These are phyloP conservation scores for Cyclostephanos invisitatus DNA, from an alignment of 108 stramenopile genomes.

Conservation along the genomic window DNA sequence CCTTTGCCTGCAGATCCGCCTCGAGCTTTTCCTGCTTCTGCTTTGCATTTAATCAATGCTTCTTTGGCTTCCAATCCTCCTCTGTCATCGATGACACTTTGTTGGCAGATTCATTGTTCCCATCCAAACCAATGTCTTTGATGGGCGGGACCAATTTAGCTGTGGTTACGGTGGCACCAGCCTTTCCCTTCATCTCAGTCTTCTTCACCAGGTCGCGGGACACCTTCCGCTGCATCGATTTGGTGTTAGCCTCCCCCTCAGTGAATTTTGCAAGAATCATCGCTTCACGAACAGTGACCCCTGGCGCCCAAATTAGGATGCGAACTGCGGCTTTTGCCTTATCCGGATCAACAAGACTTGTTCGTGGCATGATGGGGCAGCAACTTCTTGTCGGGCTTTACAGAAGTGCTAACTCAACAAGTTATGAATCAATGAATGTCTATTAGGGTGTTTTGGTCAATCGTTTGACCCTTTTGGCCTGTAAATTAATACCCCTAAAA, in stretches of 20 bases:
- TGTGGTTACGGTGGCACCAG: neutral
- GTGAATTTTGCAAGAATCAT: neutral
- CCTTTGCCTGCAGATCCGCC: neutral
- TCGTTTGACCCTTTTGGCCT: too few species aligned
- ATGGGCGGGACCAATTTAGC: neutral
- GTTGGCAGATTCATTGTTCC: neutral
- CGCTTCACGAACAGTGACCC: neutral
- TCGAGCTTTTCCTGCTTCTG: neutral
- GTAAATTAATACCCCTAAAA: too few species aligned
- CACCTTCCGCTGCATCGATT: constrained; percentile 8
- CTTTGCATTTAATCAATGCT: neutral
- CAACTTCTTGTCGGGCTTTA: neutral
- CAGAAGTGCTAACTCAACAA: neutral
- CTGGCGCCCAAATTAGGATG: neutral
- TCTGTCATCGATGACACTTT: too few species aligned
- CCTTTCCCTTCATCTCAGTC: neutral
- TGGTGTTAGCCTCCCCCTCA: too few species aligned
- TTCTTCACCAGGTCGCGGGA: neutral
- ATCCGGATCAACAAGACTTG: neutral
- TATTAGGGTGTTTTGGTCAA: too few species aligned
- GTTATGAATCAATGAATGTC: too few species aligned
- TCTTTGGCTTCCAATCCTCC: neutral
- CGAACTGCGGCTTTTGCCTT: neutral
- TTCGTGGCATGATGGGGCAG: neutral
- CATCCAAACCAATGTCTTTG: neutral